Percentiles rank a stretch among this genome's conserved stretches.
phyloP scores from a whole-genome alignment of 306 rosid species.

The Crotalaria pallida region DNA sequence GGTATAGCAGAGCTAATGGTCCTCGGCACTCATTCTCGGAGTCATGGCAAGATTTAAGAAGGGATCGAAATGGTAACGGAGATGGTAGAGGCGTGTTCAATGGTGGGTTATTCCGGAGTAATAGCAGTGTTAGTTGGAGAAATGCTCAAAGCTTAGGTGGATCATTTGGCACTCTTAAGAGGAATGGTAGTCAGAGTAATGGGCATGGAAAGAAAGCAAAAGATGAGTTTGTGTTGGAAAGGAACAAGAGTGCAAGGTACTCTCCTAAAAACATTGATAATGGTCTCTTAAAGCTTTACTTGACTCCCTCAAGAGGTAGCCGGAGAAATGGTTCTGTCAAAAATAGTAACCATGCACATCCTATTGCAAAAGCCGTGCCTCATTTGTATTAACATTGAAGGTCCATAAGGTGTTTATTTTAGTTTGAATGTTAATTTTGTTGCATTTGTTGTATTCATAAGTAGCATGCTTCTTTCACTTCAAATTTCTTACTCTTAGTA shows the following conservation, averaged over 20 bases:
- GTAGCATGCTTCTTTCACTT: constrained; percentile 42
- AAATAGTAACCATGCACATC: constrained; percentile 71
- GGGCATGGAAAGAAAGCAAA: constrained; percentile 56
- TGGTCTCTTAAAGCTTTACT: constrained; percentile 67
- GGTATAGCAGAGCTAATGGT: constrained; percentile 56
- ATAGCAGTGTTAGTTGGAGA: constrained; percentile 95
- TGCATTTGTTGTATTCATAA: constrained; percentile 68
- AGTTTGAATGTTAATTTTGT: constrained; percentile 52
- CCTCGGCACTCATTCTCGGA: constrained; percentile 81
- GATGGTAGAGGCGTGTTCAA: constrained; percentile 42
- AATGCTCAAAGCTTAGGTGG: constrained; percentile 52
- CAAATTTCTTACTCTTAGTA: constrained; percentile 44
- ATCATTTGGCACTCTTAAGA: constrained; percentile 53
- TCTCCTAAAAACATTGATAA: constrained; percentile 66
- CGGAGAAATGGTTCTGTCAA: constrained; percentile 61
- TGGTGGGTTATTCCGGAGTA: constrained; percentile 60
- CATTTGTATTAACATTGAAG: constrained; percentile 60
- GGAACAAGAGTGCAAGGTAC: constrained; percentile 80
- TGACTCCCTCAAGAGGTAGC: constrained; percentile 70
- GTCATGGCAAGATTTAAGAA: constrained; percentile 84
- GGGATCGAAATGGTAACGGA: constrained; percentile 51
- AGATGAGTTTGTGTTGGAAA: constrained; percentile 74
- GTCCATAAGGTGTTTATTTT: constrained; percentile 38
- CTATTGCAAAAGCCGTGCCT: constrained; percentile 88
- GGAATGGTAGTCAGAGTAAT: constrained; percentile 47